Evolutionary conservation across 495 filamentous ascomycete species (phyloP).

Genomic region (Lasiosphaeria hispida): DNA sequence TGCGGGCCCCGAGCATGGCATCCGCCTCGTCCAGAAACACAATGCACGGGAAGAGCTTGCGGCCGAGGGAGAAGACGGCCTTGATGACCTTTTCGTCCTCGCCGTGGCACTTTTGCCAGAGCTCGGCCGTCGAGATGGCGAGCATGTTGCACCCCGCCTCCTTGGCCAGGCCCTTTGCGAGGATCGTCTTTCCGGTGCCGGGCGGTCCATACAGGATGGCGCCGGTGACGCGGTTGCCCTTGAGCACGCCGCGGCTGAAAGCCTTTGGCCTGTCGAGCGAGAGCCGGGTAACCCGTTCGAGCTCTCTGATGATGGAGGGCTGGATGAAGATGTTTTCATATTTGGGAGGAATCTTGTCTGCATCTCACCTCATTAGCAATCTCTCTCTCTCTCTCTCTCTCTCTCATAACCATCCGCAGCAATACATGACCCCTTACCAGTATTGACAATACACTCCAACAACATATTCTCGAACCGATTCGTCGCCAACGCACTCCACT

Average conservation of each 20-base stretch:
- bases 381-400: no score
- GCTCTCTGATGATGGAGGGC: neutral
- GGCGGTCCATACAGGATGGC: constrained; percentile 92
- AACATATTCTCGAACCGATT: constrained; percentile 4
- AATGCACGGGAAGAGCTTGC: constrained; percentile 23
- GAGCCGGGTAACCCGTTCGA: neutral
- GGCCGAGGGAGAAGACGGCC: constrained; percentile 22
- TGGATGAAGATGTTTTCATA: constrained; percentile 5
- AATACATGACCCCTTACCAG: neutral
- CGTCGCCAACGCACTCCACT: neutral
- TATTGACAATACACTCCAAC: constrained; percentile 5
- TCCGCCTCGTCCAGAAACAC: constrained; percentile 34
- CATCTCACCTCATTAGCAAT: neutral
- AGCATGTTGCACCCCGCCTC: constrained; percentile 17
- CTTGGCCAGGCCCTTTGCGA: constrained; percentile 18
- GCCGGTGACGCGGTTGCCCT: constrained; percentile 57
- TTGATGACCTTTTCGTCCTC: constrained; percentile 27
- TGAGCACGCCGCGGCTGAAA: constrained; percentile 8
- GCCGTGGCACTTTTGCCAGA: constrained; percentile 15
- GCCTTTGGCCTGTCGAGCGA: neutral
- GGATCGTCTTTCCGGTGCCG: constrained; percentile 82
- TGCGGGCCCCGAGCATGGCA: constrained; percentile 19
- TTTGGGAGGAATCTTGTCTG: constrained; percentile 2
- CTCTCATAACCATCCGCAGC: no score
- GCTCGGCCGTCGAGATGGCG: constrained; percentile 4